Conservation (phyloP, 1,284 basidiomycete species). For the Exsudoporus floridanus region DNA sequence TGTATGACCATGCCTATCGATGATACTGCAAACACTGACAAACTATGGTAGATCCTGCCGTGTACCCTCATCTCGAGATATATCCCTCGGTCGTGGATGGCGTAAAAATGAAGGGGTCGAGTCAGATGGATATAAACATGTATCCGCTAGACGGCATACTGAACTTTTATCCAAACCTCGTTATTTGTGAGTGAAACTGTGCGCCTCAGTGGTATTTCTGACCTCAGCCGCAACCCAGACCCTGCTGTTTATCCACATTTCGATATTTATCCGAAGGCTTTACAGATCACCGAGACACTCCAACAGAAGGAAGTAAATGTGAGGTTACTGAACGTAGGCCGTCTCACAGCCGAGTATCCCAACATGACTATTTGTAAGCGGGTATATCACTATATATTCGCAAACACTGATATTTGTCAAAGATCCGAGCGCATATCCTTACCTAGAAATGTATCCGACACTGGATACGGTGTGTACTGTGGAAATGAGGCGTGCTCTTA, state of each 20-base stretch:
- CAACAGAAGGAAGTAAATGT: background rate
- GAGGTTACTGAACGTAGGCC: constrained; percentile 4
- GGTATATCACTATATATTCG: background rate
- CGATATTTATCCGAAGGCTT: constrained; percentile 27
- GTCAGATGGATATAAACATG: background rate
- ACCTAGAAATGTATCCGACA: constrained; percentile 47
- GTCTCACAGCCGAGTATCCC: constrained; percentile 32
- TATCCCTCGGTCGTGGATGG: constrained; percentile 35
- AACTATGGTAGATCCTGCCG: constrained; percentile 37
- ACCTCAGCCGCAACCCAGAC: constrained; percentile 16
- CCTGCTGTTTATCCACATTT: constrained; percentile 33
- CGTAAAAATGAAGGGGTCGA: background rate
- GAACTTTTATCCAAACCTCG: constrained; percentile 22
- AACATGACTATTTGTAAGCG: constrained; percentile 37
- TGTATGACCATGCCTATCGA: constrained; percentile 18
- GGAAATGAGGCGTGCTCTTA: background rate
- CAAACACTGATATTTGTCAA: constrained; percentile 9
- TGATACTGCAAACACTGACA: constrained; percentile 14
- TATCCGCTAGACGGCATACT: background rate
- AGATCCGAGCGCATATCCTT: constrained; percentile 47
- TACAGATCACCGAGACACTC: constrained; percentile 6
- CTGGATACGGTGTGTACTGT: constrained; percentile 9
- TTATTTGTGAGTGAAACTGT: constrained; percentile 23
- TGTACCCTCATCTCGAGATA: constrained; percentile 49
- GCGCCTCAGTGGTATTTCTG: background rate